Base-by-base conservation (phyloP, 495 filamentous ascomycete genomes). In the Aspergillus steynii region DNA sequence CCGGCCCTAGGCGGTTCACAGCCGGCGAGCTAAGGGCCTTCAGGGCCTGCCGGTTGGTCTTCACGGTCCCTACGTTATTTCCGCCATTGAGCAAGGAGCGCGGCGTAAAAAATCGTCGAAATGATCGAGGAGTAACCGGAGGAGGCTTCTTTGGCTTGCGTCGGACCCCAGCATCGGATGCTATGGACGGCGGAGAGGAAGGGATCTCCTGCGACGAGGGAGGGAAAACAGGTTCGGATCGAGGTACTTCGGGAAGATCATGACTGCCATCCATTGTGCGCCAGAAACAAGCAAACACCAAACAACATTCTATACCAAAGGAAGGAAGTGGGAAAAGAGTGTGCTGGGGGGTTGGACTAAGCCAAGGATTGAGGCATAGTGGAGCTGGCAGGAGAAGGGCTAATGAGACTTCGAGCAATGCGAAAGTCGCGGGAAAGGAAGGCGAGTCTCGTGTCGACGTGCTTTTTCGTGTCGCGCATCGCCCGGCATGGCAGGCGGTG, bases 61-160 rank as follows among this genome's bases (percentile, higher is more conserved):
- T 83, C 63, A 83, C 74, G 66, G 69, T 61, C 66, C 71, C 61
- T 60, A 74, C 65, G 78, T 76, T 74, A 59, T 63, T 72, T n/a
- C 68, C 65, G 25, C 78, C 67, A 61, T 81, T 66, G 45, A 80
- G 70, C 56, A 77, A 64, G 31, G 75, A 78, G 4, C 82, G 82
- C 53, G 93, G 93, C 14, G 90, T 94, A 68, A 96, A 97, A 77
- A 97, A 97, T 31, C 86, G 81, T 47, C 76, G 85, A 67, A 96
- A 96, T 55, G 86, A 88, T 56, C 88, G 79, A 45, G 89, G 89
- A 29, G 89, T 92, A 53, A 92, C 77, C n/a, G 82, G 77, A 42
- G 82, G 81, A 58, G 76, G 76, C 55, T 81, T 82, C 64, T 72
- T 77, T 48, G 68, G 76, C 70, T 77, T 79, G 60, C 71, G 74